These are phyloP conservation scores for Didymella arachidicola DNA, from an alignment of 2,329 filamentous ascomycete genomes.

Conservation along the genomic window DNA sequence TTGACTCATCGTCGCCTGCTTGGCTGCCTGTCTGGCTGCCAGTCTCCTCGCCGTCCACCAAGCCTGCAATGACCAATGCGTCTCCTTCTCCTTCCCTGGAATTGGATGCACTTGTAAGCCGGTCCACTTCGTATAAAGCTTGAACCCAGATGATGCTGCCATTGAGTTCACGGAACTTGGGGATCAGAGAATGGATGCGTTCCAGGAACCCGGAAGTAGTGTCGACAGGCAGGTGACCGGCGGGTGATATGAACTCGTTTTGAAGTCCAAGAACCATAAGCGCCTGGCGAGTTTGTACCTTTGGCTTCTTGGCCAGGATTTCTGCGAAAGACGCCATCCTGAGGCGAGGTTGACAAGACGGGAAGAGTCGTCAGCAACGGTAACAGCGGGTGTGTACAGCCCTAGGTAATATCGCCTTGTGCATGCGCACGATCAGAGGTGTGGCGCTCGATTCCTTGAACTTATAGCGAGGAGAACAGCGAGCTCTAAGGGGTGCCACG, in stretches of 20 bases:
- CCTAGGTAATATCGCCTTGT: slow-evolving; percentile 1
- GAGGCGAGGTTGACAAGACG: not conserved
- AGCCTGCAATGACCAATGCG: slow-evolving; percentile 53
- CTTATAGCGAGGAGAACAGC: slow-evolving; percentile 2
- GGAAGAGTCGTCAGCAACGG: slow-evolving; percentile 8
- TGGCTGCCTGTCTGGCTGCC: slow-evolving; percentile 46
- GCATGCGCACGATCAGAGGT: slow-evolving; percentile 9
- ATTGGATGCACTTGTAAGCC: slow-evolving; percentile 61
- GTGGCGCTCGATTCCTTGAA: not conserved
- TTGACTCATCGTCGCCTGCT: slow-evolving; percentile 44
- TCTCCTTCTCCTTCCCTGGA: slow-evolving; percentile 59
- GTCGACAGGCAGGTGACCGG: slow-evolving; percentile 72
- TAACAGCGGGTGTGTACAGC: slow-evolving; percentile 12
- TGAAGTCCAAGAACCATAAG: slow-evolving; percentile 87
- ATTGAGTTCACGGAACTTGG: slow-evolving; percentile 71
- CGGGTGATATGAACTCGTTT: slow-evolving; percentile 80
- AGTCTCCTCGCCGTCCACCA: slow-evolving; percentile 46
- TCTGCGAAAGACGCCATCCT: slow-evolving; percentile 54
- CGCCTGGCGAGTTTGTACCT: slow-evolving; percentile 69
- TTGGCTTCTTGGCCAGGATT: slow-evolving; percentile 57
- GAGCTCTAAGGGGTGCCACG: not conserved
- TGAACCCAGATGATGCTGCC: slow-evolving; percentile 86
- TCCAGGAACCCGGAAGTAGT: slow-evolving; percentile 72
- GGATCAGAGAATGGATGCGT: slow-evolving; percentile 70
- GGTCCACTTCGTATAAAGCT: slow-evolving; percentile 72